Evolutionary conservation across 345 rosid genomes (phyloP), one percentile per base, ranked within the genome.

Genomic region (Gossypium stocksii): DNA sequence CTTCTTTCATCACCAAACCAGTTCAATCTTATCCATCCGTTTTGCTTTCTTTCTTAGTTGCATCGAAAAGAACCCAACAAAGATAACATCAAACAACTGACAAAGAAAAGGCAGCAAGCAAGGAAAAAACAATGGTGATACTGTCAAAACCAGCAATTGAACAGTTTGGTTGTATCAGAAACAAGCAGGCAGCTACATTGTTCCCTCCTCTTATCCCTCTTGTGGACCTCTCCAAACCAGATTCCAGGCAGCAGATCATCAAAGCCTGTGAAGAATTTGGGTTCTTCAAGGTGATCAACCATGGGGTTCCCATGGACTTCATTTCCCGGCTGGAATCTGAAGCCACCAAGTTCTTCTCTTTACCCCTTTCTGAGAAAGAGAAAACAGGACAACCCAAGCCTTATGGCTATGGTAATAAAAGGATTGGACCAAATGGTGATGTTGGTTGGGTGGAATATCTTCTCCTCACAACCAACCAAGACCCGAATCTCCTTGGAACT

Each of bases 391-490:
- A 89, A 15, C 89, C 90, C 11, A 67, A 82, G 77, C 98, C 94
- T 12, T 89, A 82, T 51, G 98, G 98, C 46, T 93, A 93, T 49
- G 97, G 94, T 10, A 87, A 70, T 82, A 86, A 80, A 59, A 80
- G 81, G 63, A 93, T 93, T 74, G 98, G 98, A 41, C 83, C 65
- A 0, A 93, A 87, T 22, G 97, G 92, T 34, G 97, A 93, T 71
- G 82, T 89, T 14, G 98, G 98, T 16, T 88, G 94, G 94, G 82
- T 93, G 38, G 98, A 93, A 70, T 83, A 81, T 74, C 85, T 93
- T 68, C 83, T 93, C 66, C 86, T 91, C 52, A 83, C 79, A 66
- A 78, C 86, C 75, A 83, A 81, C 61, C 67, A 82, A 29, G 84
- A 74, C 41, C 70, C 82, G 11, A 69, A n/a, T 46, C 71, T 73